Evolutionary conservation across 495 filamentous ascomycete species (phyloP).

Genomic region (Penicillium pulvis): DNA sequence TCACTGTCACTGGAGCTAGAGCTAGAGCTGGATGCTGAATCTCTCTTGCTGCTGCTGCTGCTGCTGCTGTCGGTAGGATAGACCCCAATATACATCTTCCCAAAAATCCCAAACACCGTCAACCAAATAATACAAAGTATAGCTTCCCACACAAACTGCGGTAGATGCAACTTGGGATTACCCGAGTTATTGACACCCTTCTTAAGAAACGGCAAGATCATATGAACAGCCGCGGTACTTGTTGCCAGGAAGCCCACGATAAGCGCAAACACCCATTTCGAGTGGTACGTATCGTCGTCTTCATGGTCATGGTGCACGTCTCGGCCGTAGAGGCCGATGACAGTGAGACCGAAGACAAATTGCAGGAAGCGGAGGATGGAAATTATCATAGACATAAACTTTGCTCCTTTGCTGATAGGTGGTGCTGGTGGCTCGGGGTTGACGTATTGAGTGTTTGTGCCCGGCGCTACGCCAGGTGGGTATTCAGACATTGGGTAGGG

Average conservation of each 20-base stretch:
- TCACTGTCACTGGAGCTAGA: slow-evolving; percentile 23
- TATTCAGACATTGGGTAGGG: slow-evolving; percentile 26
- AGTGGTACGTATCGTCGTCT: slow-evolving; percentile 50
- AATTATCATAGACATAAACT: slow-evolving; percentile 16
- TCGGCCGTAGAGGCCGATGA: slow-evolving; percentile 76
- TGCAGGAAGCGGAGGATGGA: slow-evolving; percentile 66
- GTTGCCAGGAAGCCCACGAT: slow-evolving; percentile 63
- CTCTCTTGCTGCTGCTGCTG: slow-evolving; percentile 44
- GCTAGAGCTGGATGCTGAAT: slow-evolving; percentile 10
- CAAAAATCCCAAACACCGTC: slow-evolving; percentile 80
- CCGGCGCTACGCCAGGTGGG: slow-evolving; percentile 22
- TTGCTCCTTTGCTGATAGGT: slow-evolving; percentile 19
- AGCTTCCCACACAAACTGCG: slow-evolving; percentile 67
- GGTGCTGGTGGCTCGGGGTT: background rate
- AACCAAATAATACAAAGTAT: slow-evolving; percentile 74
- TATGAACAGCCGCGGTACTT: slow-evolving; percentile 61
- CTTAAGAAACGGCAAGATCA: slow-evolving; percentile 56
- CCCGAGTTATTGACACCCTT: slow-evolving; percentile 34
- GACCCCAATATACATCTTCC: slow-evolving; percentile 72
- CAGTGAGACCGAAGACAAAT: slow-evolving; percentile 71
- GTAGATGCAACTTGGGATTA: slow-evolving; percentile 24
- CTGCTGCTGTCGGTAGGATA: slow-evolving; percentile 37
- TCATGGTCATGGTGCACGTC: slow-evolving; percentile 65
- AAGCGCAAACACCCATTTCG: slow-evolving; percentile 78
- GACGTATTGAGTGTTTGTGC: slow-evolving; percentile 20